Conservation (phyloP, 2,329 filamentous ascomycete species). For the Simplicillium sp. region DNA sequence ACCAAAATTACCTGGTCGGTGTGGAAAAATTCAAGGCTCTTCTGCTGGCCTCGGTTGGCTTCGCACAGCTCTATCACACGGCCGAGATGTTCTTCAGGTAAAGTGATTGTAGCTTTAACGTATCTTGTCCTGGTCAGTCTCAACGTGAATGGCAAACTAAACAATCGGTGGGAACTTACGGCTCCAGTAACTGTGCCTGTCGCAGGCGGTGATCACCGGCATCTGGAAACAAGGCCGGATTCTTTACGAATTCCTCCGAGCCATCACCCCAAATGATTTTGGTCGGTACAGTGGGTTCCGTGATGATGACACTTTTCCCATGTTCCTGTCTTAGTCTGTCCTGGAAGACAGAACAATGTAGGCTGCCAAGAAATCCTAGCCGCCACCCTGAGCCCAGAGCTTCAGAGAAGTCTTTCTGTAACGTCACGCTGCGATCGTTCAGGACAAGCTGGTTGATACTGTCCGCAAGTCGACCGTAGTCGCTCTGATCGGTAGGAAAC, state of each 20-base stretch:
- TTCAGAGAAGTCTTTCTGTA: conserved; percentile 91
- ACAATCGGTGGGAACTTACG: conserved; percentile 23
- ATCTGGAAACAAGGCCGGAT: conserved; percentile 82
- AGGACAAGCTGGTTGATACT: conserved; percentile 89
- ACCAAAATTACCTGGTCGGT: conserved; percentile 88
- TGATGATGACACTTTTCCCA: conserved; percentile 91
- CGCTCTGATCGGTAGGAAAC: conserved; percentile 84
- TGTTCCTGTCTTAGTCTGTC: conserved; percentile 91
- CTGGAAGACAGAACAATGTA: conserved; percentile 98
- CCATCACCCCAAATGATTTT: conserved; percentile 74
- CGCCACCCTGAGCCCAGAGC: conserved; percentile 91
- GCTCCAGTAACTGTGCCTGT: conserved; percentile 38
- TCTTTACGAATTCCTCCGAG: conserved; percentile 69
- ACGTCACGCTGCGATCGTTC: conserved; percentile 88
- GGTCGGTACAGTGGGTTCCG: conserved; percentile 88
- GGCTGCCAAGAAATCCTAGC: conserved; percentile 86
- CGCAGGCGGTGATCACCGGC: conserved; percentile 36
- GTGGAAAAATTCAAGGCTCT: conserved; percentile 84
- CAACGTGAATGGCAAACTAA: neutral
- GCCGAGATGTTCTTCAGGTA: conserved; percentile 89
- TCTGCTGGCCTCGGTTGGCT: conserved; percentile 76
- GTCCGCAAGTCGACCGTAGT: conserved; percentile 80
- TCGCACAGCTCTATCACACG: conserved; percentile 94
- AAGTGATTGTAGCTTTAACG: conserved; percentile 75
- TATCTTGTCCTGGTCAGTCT: conserved; percentile 29